Evolutionary conservation across 1,284 basidiomycete species (phyloP).

Genomic region (Xerocomus nothofagi): DNA sequence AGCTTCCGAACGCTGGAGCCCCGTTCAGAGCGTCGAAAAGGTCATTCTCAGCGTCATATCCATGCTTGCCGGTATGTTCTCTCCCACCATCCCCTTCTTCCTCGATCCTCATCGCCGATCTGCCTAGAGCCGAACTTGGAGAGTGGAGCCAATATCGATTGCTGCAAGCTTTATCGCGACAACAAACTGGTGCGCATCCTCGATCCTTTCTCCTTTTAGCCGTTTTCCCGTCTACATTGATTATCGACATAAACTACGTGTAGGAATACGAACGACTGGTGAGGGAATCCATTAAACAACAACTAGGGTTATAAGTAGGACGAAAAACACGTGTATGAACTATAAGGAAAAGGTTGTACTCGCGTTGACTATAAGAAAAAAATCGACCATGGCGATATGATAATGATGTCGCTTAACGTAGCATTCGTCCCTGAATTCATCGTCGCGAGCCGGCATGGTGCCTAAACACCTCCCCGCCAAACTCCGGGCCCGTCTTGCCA

Average conservation of each 20-base stretch:
- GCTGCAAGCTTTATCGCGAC: constrained; percentile 93
- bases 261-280: constrained; percentile 75
- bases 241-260: background rate
- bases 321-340: constrained; percentile 13
- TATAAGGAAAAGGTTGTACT: constrained; percentile 14
- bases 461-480: constrained; percentile 60
- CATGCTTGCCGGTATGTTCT: constrained; percentile 87
- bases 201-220: background rate
- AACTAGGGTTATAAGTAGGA: constrained; percentile 58
- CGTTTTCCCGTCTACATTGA: too few relatives aligned
- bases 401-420: constrained; percentile 5
- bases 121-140: constrained; percentile 93
- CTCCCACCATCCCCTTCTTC: background rate
- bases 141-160: constrained; percentile 97
- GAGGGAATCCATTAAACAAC: constrained; percentile 67
- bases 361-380: background rate
- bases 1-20: constrained; percentile 97
- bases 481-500: constrained; percentile 46
- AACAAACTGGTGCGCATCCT: constrained; percentile 53
- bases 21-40: constrained; percentile 96
- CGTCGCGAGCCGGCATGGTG: constrained; percentile 10
- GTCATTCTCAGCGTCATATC: constrained; percentile 94
- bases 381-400: background rate
- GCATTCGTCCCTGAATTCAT: constrained; percentile 10
- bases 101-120: constrained; percentile 6